A percentile compares a stretch with the other conserved stretches of the same genome.
These are phyloP conservation scores for Beverwykella pulmonaria DNA, from an alignment of 495 filamentous ascomycete species.

Conservation along the genomic window DNA sequence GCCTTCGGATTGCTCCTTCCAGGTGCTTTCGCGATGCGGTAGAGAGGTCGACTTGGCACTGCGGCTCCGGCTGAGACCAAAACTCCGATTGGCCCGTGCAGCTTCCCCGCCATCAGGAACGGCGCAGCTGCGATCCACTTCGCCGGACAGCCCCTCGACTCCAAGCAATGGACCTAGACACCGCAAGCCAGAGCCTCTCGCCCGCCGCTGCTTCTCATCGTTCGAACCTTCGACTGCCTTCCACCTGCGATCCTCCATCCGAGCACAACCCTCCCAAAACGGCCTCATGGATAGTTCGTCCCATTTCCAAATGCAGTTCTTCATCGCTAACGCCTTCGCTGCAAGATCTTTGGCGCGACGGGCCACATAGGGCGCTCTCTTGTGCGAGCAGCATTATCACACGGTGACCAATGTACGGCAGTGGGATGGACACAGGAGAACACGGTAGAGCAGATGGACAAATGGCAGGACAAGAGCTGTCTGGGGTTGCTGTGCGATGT, in stretches of 20 bases:
- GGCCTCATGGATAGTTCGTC: slow-evolving; percentile 42
- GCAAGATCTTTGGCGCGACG: slow-evolving; percentile 86
- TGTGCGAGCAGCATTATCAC: slow-evolving; percentile 74
- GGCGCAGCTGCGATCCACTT: neutral
- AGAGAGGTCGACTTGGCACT: no score
- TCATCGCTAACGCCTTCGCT: neutral
- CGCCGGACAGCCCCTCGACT: neutral
- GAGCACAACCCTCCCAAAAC: slow-evolving; percentile 41
- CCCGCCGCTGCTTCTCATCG: slow-evolving; percentile 34
- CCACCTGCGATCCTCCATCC: slow-evolving; percentile 43
- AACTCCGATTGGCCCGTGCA: slow-evolving; percentile 18
- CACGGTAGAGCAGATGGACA: slow-evolving; percentile 68
- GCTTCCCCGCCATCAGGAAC: slow-evolving; percentile 11
- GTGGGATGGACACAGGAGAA: slow-evolving; percentile 86
- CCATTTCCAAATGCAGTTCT: neutral
- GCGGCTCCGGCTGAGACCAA: neutral
- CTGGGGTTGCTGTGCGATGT: slow-evolving; percentile 88
- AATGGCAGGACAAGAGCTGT: slow-evolving; percentile 65
- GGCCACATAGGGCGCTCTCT: slow-evolving; percentile 95
- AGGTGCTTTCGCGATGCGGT: no score
- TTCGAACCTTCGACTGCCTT: slow-evolving; percentile 40
- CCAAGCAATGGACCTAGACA: slow-evolving; percentile 34
- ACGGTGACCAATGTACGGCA: slow-evolving; percentile 84
- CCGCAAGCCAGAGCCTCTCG: slow-evolving; percentile 35
- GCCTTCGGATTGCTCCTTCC: no score